Base-by-base conservation (phyloP, 2,329 filamentous ascomycete species). In the Atkinsonella hypoxylon region DNA sequence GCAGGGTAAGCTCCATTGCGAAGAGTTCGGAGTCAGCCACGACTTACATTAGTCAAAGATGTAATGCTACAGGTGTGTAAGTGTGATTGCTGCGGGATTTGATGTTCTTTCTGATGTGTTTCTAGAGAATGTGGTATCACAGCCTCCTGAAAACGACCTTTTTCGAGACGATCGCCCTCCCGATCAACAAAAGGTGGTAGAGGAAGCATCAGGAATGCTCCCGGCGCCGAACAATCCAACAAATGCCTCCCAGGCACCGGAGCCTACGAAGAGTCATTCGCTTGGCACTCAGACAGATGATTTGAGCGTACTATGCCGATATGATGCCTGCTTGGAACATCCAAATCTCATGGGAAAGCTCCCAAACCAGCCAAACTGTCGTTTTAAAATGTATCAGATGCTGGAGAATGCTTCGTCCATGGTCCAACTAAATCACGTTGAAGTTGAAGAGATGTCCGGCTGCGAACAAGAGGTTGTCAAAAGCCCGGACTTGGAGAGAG, bases 61-160 rank as follows among this genome's bases (percentile, higher is more conserved):
- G 45, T 15, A 46, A 32, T 22, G 32, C 18, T 13, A 10, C 46
- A 30, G 50, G 50, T 51, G 30, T 41, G 50, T 41, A 32, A n/a
- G n/a, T n/a, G n/a, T 7, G 2, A 34, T 32, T n/a, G 11, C n/a
- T 42, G 17, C n/a, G 17, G n/a, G 2, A 30, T 39, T 38, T 1
- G 17, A 5, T 3, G 18, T 1, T 15, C 38, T 2, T 5, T 15
- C 15, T 30, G 13, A n/a, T 17, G 2, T 15, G 12, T 34, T 17
- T 12, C 8, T 36, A 51, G 50, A 36, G 4, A 20, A 47, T 34
- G 18, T 18, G n/a, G 26, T 32, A 13, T 38, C 47, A 30, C 26
- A 34, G 13, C 36, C 18, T 30, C 39, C 31, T 38, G 12, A 20
- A 18, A 46, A 15, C 4, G 26, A 18, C 13, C 36, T 17, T 17